Conservation (phyloP, 2,329 filamentous ascomycete species). For the Penicillium concentricum region DNA sequence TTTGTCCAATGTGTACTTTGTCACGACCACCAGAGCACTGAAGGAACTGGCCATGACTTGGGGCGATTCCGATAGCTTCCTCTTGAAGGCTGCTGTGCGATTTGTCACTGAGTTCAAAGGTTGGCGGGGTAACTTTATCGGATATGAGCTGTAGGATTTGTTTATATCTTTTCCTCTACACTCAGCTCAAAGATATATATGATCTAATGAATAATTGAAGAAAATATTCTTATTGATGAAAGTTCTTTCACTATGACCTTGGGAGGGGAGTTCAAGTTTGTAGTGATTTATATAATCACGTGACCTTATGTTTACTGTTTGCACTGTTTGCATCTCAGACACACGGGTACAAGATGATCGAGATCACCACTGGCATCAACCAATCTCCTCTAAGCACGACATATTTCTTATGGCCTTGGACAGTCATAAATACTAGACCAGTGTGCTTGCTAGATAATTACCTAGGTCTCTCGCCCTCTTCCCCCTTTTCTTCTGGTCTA, state of each 20-base stretch:
- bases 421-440: background rate
- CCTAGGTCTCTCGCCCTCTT: background rate
- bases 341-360: background rate
- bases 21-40: slow-evolving; percentile 72
- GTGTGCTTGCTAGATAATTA: background rate
- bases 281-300: background rate
- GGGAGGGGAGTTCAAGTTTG: too few relatives aligned
- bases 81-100: slow-evolving; percentile 51
- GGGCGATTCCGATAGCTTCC: slow-evolving; percentile 47
- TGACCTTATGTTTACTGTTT: slow-evolving; percentile 11
- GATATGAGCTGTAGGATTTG: slow-evolving; percentile 1
- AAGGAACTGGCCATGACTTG: slow-evolving; percentile 39
- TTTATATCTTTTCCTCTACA: background rate
- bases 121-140: slow-evolving; percentile 56
- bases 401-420: background rate
- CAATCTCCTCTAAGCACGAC: background rate
- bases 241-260: background rate
- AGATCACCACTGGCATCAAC: background rate
- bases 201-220: background rate
- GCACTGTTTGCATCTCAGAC: slow-evolving; percentile 11
- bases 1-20: slow-evolving; percentile 74
- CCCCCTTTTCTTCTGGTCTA: background rate
- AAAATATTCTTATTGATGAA: background rate
- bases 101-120: slow-evolving; percentile 58
- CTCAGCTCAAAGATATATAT: background rate